Evolutionary conservation across 2,329 filamentous ascomycete species (phyloP).

Genomic region (Neonectria punicea): DNA sequence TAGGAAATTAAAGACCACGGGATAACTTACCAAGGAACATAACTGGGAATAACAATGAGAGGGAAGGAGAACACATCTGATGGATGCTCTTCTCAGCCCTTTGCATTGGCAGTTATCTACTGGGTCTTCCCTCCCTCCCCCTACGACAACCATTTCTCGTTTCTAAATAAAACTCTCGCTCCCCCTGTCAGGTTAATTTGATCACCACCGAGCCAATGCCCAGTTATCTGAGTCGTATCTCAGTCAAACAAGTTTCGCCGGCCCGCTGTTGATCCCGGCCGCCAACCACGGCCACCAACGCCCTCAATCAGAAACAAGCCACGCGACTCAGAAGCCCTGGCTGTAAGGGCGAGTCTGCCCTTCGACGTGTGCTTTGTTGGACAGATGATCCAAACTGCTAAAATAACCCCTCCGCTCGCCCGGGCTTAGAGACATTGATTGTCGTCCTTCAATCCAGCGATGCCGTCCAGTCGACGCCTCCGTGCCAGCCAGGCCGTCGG

Average conservation of each 20-base stretch:
- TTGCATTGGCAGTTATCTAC: background rate
- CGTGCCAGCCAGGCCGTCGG: background rate
- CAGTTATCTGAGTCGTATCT: background rate
- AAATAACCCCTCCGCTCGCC: background rate
- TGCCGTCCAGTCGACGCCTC: background rate
- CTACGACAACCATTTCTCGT: background rate
- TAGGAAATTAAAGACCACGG: slow-evolving; percentile 9
- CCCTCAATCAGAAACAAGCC: slow-evolving; percentile 2
- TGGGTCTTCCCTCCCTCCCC: background rate
- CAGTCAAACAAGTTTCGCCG: background rate
- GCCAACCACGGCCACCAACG: background rate
- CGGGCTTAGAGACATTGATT: background rate
- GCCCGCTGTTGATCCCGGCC: background rate
- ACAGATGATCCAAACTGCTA: background rate
- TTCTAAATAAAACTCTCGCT: slow-evolving; percentile 8
- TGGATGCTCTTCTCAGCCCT: background rate
- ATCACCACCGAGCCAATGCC: background rate
- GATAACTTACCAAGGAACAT: background rate
- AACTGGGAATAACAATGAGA: background rate
- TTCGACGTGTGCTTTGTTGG: background rate
- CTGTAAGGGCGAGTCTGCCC: background rate
- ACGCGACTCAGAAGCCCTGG: background rate
- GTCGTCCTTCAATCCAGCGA: background rate
- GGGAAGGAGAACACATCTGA: background rate
- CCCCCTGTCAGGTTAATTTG: background rate